Conservation (phyloP, 805 yeast species). For the Yarrowia sp. region DNA sequence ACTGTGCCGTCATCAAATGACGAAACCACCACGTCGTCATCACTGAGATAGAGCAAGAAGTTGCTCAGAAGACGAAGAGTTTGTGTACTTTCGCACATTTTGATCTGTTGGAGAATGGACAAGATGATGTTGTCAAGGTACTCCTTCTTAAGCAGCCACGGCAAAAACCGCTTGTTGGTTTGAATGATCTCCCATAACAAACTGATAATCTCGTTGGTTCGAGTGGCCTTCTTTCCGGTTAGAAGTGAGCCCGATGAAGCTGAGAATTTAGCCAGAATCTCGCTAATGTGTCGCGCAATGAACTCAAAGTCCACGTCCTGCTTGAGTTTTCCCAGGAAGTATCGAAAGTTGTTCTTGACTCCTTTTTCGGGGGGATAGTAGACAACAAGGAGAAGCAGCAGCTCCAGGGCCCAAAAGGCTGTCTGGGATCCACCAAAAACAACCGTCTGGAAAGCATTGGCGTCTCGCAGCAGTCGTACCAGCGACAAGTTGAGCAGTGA, state of each 20-base stretch:
- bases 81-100: slow-evolving; percentile 7
- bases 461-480: slow-evolving; percentile 15
- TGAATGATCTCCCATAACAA: slow-evolving; percentile 35
- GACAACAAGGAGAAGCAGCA: slow-evolving; percentile 24
- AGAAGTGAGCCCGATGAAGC: slow-evolving; percentile 5
- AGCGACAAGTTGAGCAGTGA: slow-evolving; percentile 23
- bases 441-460: slow-evolving; percentile 9
- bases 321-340: slow-evolving; percentile 28
- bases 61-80: slow-evolving; percentile 16
- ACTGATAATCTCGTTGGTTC: slow-evolving; percentile 13
- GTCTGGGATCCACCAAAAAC: slow-evolving; percentile 19
- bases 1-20: slow-evolving; percentile 22
- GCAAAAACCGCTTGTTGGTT: slow-evolving; percentile 26
- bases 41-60: slow-evolving; percentile 33
- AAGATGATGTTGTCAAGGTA: slow-evolving; percentile 9
- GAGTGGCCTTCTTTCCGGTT: not conserved
- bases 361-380: slow-evolving; percentile 25
- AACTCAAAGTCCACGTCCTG: slow-evolving; percentile 36
- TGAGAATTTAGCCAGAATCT: slow-evolving; percentile 25
- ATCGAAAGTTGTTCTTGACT: slow-evolving; percentile 33
- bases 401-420: slow-evolving; percentile 21
- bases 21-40: slow-evolving; percentile 31
- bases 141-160: slow-evolving; percentile 23
- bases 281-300: slow-evolving; percentile 21
- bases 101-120: slow-evolving; percentile 13